Conservation (phyloP, 2,329 filamentous ascomycete genomes). For the Cryphonectria carpinicola region DNA sequence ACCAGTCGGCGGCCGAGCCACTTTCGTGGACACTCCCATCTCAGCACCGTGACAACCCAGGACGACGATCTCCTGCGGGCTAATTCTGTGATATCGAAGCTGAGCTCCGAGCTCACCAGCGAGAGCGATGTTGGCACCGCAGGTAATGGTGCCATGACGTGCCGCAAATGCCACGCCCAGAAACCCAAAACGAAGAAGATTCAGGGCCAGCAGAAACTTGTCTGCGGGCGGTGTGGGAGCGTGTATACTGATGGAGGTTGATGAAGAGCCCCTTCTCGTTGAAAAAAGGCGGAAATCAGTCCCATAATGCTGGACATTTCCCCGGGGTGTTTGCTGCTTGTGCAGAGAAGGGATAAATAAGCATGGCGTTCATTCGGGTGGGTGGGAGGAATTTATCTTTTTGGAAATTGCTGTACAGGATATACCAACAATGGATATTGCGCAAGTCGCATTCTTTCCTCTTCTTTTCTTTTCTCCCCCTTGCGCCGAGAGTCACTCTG, state of each 20-base stretch:
- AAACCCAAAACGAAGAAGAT: slow-evolving; percentile 63
- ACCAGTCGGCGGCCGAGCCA: slow-evolving; percentile 24
- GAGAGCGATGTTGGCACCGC: slow-evolving; percentile 42
- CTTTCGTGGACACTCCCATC: slow-evolving; percentile 20
- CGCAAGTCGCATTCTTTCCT: neutral
- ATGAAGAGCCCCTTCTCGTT: neutral
- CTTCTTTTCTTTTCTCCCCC: neutral
- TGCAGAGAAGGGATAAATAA: slow-evolving; percentile 5
- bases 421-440: slow-evolving; percentile 7
- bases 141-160: slow-evolving; percentile 54
- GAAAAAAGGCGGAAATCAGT: neutral
- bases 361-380: slow-evolving; percentile 12
- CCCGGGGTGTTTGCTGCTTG: neutral
- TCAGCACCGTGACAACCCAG: slow-evolving; percentile 28
- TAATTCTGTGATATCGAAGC: slow-evolving; percentile 53
- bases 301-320: neutral
- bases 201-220: slow-evolving; percentile 57
- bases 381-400: neutral
- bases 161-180: slow-evolving; percentile 61
- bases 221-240: slow-evolving; percentile 62
- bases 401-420: neutral
- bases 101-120: slow-evolving; percentile 60
- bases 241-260: slow-evolving; percentile 30
- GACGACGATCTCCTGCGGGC: slow-evolving; percentile 37
- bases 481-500: neutral